Percentiles rank a stretch among this genome's conserved stretches.
phyloP scores from a whole-genome alignment of 2,329 filamentous ascomycete species.

The Pseudogymnoascus verrucosus region DNA sequence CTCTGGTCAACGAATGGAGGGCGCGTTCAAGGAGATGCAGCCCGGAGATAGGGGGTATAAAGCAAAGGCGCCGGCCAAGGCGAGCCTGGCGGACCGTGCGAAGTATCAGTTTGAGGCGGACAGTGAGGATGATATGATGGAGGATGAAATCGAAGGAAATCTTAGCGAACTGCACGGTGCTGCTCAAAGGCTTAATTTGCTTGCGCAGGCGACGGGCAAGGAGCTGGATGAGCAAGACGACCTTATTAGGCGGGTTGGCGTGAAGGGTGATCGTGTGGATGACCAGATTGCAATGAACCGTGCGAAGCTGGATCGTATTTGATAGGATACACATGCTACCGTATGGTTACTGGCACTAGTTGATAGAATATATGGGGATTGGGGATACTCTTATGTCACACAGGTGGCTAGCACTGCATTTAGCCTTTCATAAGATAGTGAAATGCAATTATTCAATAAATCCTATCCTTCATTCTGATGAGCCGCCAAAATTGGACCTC shows the following conservation, averaged over 20 bases:
- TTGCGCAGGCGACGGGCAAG: slow-evolving; percentile 65
- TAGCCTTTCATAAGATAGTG: background rate
- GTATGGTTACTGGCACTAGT: background rate
- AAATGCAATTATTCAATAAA: background rate
- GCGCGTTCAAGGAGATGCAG: slow-evolving; percentile 37
- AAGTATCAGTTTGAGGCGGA: slow-evolving; percentile 69
- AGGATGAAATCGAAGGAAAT: slow-evolving; percentile 63
- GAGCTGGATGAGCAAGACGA: slow-evolving; percentile 73
- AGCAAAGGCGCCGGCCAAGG: slow-evolving; percentile 19
- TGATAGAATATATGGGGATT: background rate
- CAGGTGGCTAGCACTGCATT: background rate
- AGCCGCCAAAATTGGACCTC: background rate
- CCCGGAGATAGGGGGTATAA: slow-evolving; percentile 26
- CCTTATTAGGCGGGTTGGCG: slow-evolving; percentile 67
- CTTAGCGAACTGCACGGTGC: slow-evolving; percentile 51
- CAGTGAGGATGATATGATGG: slow-evolving; percentile 41
- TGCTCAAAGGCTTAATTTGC: slow-evolving; percentile 61
- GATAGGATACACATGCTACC: slow-evolving; percentile 23
- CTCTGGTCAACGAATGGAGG: slow-evolving; percentile 47
- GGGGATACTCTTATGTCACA: background rate
- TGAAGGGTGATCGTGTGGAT: slow-evolving; percentile 78
- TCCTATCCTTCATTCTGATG: background rate
- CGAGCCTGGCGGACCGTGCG: slow-evolving; percentile 49
- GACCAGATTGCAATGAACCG: slow-evolving; percentile 75
- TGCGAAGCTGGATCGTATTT: slow-evolving; percentile 58